Percentiles rank a stretch among this genome's conserved stretches.
Evolutionary conservation across 2,329 filamentous ascomycete species (phyloP).

Genomic region (Penicillium sp.): DNA sequence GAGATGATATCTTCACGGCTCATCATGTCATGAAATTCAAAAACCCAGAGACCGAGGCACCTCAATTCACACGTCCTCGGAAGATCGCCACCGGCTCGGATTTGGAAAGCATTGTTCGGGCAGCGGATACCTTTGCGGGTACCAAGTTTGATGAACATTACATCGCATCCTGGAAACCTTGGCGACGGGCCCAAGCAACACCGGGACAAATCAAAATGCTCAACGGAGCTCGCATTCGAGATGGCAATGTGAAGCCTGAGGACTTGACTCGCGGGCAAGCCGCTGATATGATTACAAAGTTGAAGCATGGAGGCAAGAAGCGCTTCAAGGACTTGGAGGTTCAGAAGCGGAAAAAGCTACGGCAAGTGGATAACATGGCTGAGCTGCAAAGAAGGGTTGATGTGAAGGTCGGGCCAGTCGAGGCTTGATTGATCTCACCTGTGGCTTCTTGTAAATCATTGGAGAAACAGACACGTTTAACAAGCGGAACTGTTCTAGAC

Average conservation of each 20-base stretch:
- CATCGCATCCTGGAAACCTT: conserved; percentile 64
- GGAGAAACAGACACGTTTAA: background rate
- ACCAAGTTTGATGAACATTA: conserved; percentile 65
- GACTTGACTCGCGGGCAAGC: conserved; percentile 77
- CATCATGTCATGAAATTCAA: conserved; percentile 34
- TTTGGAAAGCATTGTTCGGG: conserved; percentile 74
- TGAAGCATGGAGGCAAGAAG: conserved; percentile 76
- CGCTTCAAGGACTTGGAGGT: conserved; percentile 56
- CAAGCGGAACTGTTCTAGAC: background rate
- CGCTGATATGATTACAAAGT: conserved; percentile 86
- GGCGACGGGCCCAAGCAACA: conserved; percentile 67
- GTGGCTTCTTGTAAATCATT: no score
- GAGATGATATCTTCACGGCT: conserved; percentile 30
- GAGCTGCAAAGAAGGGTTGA: conserved; percentile 22
- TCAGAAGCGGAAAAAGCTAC: conserved; percentile 21
- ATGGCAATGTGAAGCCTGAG: conserved; percentile 13
- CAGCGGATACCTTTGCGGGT: conserved; percentile 75
- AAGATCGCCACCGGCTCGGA: conserved; percentile 64
- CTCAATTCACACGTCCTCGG: conserved; percentile 66
- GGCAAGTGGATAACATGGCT: conserved; percentile 11
- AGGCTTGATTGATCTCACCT: conserved; percentile 6
- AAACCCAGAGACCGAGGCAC: conserved; percentile 31
- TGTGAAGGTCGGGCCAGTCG: conserved; percentile 50
- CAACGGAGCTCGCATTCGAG: conserved; percentile 36
- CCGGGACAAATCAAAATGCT: conserved; percentile 47